Base-by-base conservation (phyloP, 2,329 filamentous ascomycete species). In the Dactylellina cionopaga region DNA sequence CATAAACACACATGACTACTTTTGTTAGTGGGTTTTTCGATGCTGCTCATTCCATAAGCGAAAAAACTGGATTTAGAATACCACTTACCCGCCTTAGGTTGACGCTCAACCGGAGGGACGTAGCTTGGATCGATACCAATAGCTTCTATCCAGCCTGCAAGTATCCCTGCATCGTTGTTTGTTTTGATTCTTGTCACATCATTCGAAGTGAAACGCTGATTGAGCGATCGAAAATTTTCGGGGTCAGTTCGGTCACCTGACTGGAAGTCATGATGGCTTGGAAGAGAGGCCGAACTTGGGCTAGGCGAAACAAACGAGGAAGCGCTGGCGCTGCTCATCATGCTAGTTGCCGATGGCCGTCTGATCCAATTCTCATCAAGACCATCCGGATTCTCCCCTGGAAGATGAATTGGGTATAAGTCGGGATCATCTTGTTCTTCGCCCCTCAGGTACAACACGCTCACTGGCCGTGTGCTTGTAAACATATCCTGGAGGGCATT, bases 61-160 rank as follows among this genome's bases (percentile, higher is more conserved):
- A 13, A 4, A 10, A 24, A 29, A 15, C n/a, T 47, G 43, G 25
- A 27, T 49, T 24, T 19, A 31, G 43, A 6, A 33, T n/a, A n/a
- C 60, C 51, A 78, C 85, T 79, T 83, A 87, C 85, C 83, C 75
- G 88, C 87, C 79, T 92, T 96, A 17, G 88, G 83, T 6, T 85
- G 82, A 65, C 86, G 87, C 77, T 96, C 91, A 0, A 85, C 82
- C 0, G 93, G 93, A 44, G 95, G 90, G 66, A 89, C 87, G 79
- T 98, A 99, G 1, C 85, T 86, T 13, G 89, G 83, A 79, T 98
- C 95, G n/a, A 98, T 92, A 29, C 92, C 95, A 5, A 96, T 82
- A 0, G 92, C 92, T 79, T 97, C 92, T 74, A 98, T 95, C 89
- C 90, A 96, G 4, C 91, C 90, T 71, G 87, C 90, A 25, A 92